Percentiles rank a stretch among this genome's conserved stretches.
phyloP scores from a whole-genome alignment of 2,329 filamentous ascomycete species.

The Meredithiella fracta region DNA sequence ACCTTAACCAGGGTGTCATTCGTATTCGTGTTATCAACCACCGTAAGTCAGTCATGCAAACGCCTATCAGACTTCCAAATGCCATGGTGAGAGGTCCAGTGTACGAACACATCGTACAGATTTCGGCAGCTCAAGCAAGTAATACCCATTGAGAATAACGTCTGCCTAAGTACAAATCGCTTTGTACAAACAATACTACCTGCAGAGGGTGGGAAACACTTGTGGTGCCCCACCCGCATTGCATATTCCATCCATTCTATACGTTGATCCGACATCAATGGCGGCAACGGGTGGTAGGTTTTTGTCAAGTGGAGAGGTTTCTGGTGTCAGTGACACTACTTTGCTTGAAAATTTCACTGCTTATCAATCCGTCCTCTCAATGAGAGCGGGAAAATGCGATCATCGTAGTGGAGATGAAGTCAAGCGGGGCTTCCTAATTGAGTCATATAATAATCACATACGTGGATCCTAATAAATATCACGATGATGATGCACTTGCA shows the following conservation, averaged over 20 bases:
- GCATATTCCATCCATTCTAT: background rate
- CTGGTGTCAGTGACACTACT: background rate
- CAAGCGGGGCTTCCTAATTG: too few species aligned
- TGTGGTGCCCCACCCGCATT: background rate
- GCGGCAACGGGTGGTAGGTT: background rate
- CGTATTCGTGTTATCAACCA: constrained; percentile 5
- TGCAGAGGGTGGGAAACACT: background rate
- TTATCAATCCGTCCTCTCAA: background rate
- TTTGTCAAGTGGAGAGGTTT: background rate
- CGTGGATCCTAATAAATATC: background rate
- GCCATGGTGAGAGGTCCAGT: background rate
- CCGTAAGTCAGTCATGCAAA: background rate
- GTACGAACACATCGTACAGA: background rate
- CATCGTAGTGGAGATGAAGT: too few species aligned
- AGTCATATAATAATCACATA: background rate
- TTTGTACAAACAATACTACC: background rate
- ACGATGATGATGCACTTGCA: background rate
- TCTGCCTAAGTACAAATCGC: background rate
- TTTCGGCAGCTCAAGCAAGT: background rate
- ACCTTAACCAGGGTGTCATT: background rate
- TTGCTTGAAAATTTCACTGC: background rate
- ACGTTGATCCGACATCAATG: background rate
- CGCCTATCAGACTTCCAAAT: background rate
- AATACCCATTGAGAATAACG: background rate
- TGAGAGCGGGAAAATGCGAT: background rate